Percentiles rank a stretch among this genome's conserved stretches.
Evolutionary conservation across 306 rosid genomes (phyloP).

Genomic region (Begonia masoniana): DNA sequence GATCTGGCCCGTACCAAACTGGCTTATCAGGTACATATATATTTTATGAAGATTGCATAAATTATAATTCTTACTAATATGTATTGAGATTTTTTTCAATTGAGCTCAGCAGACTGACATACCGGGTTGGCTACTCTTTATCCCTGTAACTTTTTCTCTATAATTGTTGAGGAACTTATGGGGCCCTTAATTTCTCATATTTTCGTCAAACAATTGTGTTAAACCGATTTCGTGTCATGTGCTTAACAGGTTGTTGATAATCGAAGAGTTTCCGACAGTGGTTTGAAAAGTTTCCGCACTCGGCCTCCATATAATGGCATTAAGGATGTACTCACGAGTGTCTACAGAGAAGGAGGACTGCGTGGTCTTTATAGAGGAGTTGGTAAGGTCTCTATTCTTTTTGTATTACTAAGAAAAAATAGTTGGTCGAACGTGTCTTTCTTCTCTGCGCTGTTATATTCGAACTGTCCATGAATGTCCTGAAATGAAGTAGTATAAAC

Average conservation of each 20-base stretch:
- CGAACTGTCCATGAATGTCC: neutral
- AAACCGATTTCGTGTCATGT: neutral
- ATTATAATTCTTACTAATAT: no score
- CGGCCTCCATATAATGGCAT: conserved; percentile 45
- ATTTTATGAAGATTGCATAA: neutral
- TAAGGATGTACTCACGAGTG: conserved; percentile 58
- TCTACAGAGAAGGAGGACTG: conserved; percentile 61
- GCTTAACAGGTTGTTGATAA: conserved; percentile 44
- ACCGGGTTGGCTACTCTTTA: no score
- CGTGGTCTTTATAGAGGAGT: conserved; percentile 85
- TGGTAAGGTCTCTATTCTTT: conserved; percentile 27
- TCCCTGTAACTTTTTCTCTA: no score
- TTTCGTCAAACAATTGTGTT: no score
- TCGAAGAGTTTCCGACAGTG: conserved; percentile 26
- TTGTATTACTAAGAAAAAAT: neutral
- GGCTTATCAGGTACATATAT: conserved; percentile 71
- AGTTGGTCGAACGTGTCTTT: no score
- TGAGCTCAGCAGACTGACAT: no score
- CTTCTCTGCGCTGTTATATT: neutral
- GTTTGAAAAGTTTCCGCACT: conserved; percentile 27
- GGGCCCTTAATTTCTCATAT: no score
- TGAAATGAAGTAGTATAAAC: no score
- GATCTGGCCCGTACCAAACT: conserved; percentile 97
- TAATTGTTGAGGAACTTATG: no score
- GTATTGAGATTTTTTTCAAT: no score